Evolutionary conservation across 2,329 filamentous ascomycete genomes (phyloP).

Genomic region (Alternaria brassicae): DNA sequence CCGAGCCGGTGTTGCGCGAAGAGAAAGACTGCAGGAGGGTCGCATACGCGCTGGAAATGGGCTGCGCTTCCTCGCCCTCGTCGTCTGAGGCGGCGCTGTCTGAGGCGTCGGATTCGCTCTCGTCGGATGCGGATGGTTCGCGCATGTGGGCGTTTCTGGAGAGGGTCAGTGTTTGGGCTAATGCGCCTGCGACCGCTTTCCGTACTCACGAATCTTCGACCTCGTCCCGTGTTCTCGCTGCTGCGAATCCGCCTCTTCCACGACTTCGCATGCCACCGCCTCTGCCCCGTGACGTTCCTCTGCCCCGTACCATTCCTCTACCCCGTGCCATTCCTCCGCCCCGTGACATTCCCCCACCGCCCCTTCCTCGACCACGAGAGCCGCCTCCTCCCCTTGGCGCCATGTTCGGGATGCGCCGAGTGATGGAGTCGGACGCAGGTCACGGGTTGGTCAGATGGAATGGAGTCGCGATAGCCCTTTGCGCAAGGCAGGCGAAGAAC

Average conservation of each 20-base stretch:
- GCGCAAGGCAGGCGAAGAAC: neutral
- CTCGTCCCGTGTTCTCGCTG: constrained; percentile 38
- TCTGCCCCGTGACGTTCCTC: constrained; percentile 10
- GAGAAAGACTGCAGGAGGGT: constrained; percentile 63
- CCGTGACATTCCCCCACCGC: constrained; percentile 6
- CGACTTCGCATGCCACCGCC: constrained; percentile 13
- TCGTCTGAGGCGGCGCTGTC: constrained; percentile 33
- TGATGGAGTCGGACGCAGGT: neutral
- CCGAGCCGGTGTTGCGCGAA: constrained; percentile 41
- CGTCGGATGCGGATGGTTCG: constrained; percentile 27
- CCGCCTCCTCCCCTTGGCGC: constrained; percentile 33
- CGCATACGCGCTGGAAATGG: constrained; percentile 59
- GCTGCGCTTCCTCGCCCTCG: constrained; percentile 32
- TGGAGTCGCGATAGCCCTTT: neutral
- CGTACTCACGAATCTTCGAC: constrained; percentile 43
- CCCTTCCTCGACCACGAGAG: constrained; percentile 18
- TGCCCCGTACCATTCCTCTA: constrained; percentile 10
- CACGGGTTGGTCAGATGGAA: no score
- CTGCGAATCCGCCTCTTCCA: constrained; percentile 34
- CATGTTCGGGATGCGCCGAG: constrained; percentile 7
- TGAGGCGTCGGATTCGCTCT: constrained; percentile 29
- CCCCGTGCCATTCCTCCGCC: constrained; percentile 23
- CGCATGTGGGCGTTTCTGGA: constrained; percentile 18
- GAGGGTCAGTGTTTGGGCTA: constrained; percentile 22
- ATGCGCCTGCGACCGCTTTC: constrained; percentile 7